Conservation (phyloP, 305 asterid species). For the Coffea humblotiana region DNA sequence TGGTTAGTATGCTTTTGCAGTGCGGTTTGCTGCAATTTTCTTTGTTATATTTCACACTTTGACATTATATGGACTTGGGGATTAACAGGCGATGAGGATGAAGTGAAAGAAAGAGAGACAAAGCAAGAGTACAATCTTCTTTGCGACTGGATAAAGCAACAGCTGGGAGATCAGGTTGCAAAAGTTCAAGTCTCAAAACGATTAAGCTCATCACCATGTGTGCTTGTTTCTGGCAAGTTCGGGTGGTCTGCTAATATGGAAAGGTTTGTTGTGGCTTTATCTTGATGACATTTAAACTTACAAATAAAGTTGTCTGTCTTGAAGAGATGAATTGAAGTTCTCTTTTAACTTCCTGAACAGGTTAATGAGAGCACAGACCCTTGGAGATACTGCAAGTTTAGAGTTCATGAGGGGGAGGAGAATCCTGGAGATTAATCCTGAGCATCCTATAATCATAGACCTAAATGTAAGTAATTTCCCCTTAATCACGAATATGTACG, state of each 20-base stretch:
- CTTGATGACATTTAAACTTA: neutral
- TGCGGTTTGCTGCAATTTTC: neutral
- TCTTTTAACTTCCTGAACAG: slow-evolving; percentile 34
- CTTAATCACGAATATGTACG: neutral
- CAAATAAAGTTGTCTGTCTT: neutral
- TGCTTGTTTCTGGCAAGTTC: slow-evolving; percentile 98
- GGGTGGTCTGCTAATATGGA: slow-evolving; percentile 99
- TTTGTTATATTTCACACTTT: neutral
- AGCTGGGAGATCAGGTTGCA: slow-evolving; percentile 94
- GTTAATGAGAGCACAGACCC: slow-evolving; percentile 93
- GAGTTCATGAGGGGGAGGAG: slow-evolving; percentile 99
- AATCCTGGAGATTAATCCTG: slow-evolving; percentile 93
- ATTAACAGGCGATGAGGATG: slow-evolving; percentile 76
- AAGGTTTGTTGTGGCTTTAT: slow-evolving; percentile 43
- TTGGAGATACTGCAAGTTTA: slow-evolving; percentile 90
- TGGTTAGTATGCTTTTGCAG: slow-evolving; percentile 46
- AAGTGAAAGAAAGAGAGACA: slow-evolving; percentile 83
- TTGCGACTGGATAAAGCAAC: slow-evolving; percentile 94
- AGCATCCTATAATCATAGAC: slow-evolving; percentile 91
- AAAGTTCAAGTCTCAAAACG: slow-evolving; percentile 95
- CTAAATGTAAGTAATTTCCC: slow-evolving; percentile 55
- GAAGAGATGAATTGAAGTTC: neutral
- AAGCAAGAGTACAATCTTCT: slow-evolving; percentile 81
- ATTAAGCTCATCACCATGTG: slow-evolving; percentile 93
- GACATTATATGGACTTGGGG: slow-evolving; percentile 4